Conservation (phyloP, 768 basidiomycete species). For the Amanita fuliginea region DNA sequence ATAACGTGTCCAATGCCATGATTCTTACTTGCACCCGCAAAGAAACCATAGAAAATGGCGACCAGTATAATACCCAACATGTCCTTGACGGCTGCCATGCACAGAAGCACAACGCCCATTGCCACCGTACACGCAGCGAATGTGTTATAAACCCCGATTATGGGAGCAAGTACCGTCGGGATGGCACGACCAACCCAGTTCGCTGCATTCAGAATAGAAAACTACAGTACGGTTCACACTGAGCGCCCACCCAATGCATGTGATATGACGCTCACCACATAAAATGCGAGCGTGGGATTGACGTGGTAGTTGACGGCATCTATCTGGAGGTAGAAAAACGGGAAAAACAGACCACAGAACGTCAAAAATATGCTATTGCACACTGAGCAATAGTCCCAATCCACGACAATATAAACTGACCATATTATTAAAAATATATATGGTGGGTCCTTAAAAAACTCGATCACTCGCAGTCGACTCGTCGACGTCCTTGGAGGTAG, state of each 20-base stretch:
- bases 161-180: slow-evolving; percentile 29
- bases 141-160: slow-evolving; percentile 33
- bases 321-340: slow-evolving; percentile 41
- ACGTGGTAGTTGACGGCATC: slow-evolving; percentile 33
- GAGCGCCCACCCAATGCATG: background rate
- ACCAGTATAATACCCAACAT: slow-evolving; percentile 25
- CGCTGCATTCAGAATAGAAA: slow-evolving; percentile 44
- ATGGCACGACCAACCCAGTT: slow-evolving; percentile 40
- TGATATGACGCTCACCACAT: slow-evolving; percentile 22
- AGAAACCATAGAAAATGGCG: slow-evolving; percentile 33
- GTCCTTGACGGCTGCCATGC: slow-evolving; percentile 27
- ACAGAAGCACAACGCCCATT: slow-evolving; percentile 26
- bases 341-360: slow-evolving; percentile 29
- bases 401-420: slow-evolving; percentile 6
- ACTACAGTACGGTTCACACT: slow-evolving; percentile 14
- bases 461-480: slow-evolving; percentile 13
- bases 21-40: slow-evolving; percentile 25
- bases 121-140: slow-evolving; percentile 21
- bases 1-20: slow-evolving; percentile 6
- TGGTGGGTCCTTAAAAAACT: background rate
- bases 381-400: slow-evolving; percentile 17
- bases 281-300: slow-evolving; percentile 32
- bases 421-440: slow-evolving; percentile 15
- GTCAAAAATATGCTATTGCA: slow-evolving; percentile 18
- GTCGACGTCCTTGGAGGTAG: slow-evolving; percentile 20